phyloP scores from a whole-genome alignment of 2,329 filamentous ascomycete species.

The Pseudocercospora macadamiae region DNA sequence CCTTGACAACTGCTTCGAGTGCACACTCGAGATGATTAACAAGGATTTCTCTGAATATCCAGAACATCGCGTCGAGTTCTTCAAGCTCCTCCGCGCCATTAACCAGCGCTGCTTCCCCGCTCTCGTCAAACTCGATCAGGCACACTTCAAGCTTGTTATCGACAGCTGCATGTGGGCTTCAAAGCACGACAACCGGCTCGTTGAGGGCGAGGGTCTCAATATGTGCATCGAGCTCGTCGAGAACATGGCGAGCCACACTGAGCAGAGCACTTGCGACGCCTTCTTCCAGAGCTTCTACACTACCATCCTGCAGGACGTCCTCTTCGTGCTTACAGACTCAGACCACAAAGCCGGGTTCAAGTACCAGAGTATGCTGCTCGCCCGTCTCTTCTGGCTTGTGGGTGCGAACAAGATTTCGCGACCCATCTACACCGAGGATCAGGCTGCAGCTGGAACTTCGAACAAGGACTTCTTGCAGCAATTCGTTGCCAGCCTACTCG shows the following conservation, averaged over 20 bases:
- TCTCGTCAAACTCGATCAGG: slow-evolving; percentile 88
- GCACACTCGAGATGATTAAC: slow-evolving; percentile 99
- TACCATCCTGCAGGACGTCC: slow-evolving; percentile 92
- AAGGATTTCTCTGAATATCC: slow-evolving; percentile 99
- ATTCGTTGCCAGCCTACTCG: slow-evolving; percentile 82
- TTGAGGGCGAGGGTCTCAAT: slow-evolving; percentile 92
- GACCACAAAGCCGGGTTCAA: slow-evolving; percentile 99
- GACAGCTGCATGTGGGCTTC: slow-evolving; percentile 99
- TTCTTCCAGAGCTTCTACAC: slow-evolving; percentile 99
- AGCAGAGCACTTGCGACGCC: slow-evolving; percentile 80
- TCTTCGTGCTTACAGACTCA: slow-evolving; percentile 95
- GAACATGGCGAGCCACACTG: slow-evolving; percentile 88
- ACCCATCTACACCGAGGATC: slow-evolving; percentile 83
- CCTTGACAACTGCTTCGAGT: slow-evolving; percentile 98
- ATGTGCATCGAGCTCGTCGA: slow-evolving; percentile 98
- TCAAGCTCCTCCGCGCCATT: slow-evolving; percentile 93
- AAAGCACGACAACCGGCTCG: slow-evolving; percentile 98
- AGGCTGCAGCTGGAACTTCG: slow-evolving; percentile 78
- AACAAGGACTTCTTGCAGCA: slow-evolving; percentile 90
- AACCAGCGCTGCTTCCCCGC: slow-evolving; percentile 97
- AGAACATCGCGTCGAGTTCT: slow-evolving; percentile 98
- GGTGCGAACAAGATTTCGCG: slow-evolving; percentile 86
- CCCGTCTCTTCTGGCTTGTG: slow-evolving; percentile 96
- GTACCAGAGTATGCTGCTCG: slow-evolving; percentile 89
- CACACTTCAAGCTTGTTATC: slow-evolving; percentile 99